These are phyloP conservation scores for Thraustochytrium sp. DNA, from an alignment of 352 stramenopile genomes.

Conservation along the genomic window DNA sequence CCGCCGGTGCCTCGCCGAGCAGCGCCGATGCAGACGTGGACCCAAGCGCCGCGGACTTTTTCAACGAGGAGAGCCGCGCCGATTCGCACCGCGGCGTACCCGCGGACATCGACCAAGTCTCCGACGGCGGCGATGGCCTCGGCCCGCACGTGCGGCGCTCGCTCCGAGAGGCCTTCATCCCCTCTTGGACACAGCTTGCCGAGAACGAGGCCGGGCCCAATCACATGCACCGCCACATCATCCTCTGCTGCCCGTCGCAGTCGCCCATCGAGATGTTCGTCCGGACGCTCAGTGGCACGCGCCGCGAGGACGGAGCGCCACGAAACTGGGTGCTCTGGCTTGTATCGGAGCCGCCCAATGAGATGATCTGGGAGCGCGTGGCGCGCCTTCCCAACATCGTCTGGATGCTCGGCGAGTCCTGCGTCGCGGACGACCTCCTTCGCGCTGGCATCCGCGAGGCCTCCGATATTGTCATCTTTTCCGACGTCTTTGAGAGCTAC, in stretches of 20 bases:
- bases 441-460: background rate
- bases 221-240: background rate
- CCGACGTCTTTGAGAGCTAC: slow-evolving; percentile 8
- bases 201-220: background rate
- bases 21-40: too few relatives aligned
- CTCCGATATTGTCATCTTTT: slow-evolving; percentile 14
- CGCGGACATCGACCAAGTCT: background rate
- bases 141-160: too few relatives aligned
- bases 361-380: background rate
- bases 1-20: too few relatives aligned
- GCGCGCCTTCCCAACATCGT: background rate
- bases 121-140: background rate
- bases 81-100: background rate
- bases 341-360: background rate
- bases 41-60: background rate
- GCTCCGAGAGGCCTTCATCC: background rate
- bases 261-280: slow-evolving; percentile 2
- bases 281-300: background rate
- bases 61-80: background rate
- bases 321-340: background rate
- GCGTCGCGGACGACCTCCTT: background rate
- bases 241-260: background rate
- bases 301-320: background rate
- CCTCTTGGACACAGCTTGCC: background rate
- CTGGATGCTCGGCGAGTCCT: slow-evolving; percentile 19